Conservation (phyloP, 106 monocot genomes). For the Gastrodia elata region DNA sequence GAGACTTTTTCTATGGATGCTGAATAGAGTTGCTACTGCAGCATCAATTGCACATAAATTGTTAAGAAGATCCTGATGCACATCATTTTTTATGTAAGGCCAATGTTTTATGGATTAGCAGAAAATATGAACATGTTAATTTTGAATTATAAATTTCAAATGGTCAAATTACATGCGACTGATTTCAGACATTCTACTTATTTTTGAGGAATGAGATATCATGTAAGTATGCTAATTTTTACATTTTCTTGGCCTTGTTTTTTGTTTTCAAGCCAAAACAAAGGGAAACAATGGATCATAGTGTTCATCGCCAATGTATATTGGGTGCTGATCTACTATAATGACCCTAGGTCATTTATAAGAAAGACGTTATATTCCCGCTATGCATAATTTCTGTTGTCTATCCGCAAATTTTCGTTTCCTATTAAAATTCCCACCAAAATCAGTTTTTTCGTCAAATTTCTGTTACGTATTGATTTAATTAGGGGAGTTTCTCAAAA, state of each 20-base stretch:
- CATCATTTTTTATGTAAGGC: background rate
- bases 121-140: background rate
- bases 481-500: no score
- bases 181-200: background rate
- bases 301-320: slow-evolving; percentile 59
- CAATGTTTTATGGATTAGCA: background rate
- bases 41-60: background rate
- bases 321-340: slow-evolving; percentile 71
- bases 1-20: background rate
- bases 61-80: background rate
- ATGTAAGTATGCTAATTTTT: background rate
- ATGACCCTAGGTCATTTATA: no score
- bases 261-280: slow-evolving; percentile 56
- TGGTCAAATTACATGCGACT: background rate
- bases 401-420: no score
- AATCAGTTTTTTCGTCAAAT: no score
- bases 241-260: background rate
- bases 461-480: no score
- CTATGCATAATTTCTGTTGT: no score
- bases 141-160: background rate
- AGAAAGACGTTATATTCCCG: no score
- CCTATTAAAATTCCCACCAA: no score
- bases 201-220: background rate
- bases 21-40: background rate
- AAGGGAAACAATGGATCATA: slow-evolving; percentile 79